Base-by-base conservation (phyloP, 2,329 filamentous ascomycete species). In the Sclerotinia glacialis region DNA sequence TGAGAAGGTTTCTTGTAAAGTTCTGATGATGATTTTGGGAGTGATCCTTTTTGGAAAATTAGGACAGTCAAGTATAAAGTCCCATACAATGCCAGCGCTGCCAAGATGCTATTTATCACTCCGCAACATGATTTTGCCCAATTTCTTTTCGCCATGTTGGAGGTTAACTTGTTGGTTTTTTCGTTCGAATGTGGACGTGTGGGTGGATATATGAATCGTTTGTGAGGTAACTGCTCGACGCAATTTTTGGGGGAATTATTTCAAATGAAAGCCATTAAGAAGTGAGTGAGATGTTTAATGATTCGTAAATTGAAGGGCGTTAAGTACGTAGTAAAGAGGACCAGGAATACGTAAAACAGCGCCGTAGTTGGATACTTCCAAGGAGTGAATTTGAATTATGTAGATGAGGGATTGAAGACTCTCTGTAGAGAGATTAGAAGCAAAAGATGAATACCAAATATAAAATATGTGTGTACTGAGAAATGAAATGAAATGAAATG, bases 51-150 rank as follows among this genome's bases (percentile, higher is more conserved):
- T 66, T 75, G 72, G 52, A 71, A 71, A 11, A 74, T 65, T 31
- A 74, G 55, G 8, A 73, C 72, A 6, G 64, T 61, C 18, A 75
- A n/a, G 66, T 75, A 75, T 26, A 76, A 67, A 37, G 73, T 66
- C 0, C 66, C 68, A 68, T 76, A 76, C 28, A 75, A 67, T 26
- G 65, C 67, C 12, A 73, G 70, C 12, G 74, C 74, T 26, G 69
- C 71, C 18, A 75, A 40, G 26, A 76, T 68, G 64, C 74, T 76
- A 66, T 75, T 74, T 34, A 74, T 26, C 11, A 75, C 74, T 2
- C 71, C 71, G 50, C 68, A 74, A 34, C 68, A 66, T 67, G 70
- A 73, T 60, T 71, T 72, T 16, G 64, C 54, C 26, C 67, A 69
- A 54, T 53, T 52, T 31, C 67, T 73, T 68, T 74, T 76, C 11